These are phyloP conservation scores for Stipa capillata DNA, from an alignment of 176 grass and related monocot species.

Conservation along the genomic window DNA sequence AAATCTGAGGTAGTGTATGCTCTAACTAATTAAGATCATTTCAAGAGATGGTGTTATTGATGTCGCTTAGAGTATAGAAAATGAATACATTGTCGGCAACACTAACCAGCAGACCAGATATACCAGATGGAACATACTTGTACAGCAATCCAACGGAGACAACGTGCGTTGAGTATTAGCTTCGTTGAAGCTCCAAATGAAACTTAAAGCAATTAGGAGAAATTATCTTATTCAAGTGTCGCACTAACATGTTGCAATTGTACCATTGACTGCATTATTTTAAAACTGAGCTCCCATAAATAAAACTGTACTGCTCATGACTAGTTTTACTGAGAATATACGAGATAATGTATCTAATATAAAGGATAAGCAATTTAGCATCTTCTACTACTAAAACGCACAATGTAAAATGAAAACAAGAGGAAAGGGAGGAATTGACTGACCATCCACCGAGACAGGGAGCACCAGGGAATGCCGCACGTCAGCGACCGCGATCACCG, in stretches of 20 bases:
- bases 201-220: neutral
- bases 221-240: neutral
- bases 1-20: too few relatives aligned
- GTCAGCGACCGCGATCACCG: slow-evolving; percentile 43
- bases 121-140: neutral
- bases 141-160: too few relatives aligned
- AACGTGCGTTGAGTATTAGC: neutral
- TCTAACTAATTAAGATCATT: too few relatives aligned
- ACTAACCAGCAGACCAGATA: neutral
- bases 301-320: too few relatives aligned
- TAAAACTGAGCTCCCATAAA: neutral
- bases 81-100: neutral
- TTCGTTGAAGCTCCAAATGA: neutral
- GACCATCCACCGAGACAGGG: slow-evolving; percentile 64
- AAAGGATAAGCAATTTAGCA: neutral
- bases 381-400: neutral
- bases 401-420: neutral
- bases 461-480: slow-evolving; percentile 40
- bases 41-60: too few relatives aligned
- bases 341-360: neutral
- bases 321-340: neutral
- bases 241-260: neutral
- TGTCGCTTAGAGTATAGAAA: neutral
- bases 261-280: neutral
- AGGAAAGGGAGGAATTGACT: neutral